Conservation (phyloP, 345 rosid species). For the Punica granatum region DNA sequence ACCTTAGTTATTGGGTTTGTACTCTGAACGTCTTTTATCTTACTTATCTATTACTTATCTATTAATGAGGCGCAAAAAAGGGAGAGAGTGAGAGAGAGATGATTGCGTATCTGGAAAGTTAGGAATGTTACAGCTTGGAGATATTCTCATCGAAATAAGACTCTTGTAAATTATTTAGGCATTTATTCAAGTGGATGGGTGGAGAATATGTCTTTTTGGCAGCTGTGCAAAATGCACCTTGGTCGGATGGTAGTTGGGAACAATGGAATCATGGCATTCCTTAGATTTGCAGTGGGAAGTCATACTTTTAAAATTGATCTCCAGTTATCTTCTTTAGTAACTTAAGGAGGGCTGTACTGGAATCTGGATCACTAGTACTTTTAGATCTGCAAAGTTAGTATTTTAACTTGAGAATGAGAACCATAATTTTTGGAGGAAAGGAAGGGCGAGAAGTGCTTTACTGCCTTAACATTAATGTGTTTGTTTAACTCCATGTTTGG, state of each 20-base stretch:
- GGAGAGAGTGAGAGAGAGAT: too few relatives aligned
- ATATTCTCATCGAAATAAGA: too few relatives aligned
- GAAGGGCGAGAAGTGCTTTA: not conserved
- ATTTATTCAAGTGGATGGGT: not conserved
- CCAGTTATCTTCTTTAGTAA: not conserved
- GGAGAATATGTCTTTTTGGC: not conserved
- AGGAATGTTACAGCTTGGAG: too few relatives aligned
- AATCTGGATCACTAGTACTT: not conserved
- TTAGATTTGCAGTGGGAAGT: not conserved
- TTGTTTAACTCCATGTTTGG: not conserved
- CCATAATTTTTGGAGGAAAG: not conserved
- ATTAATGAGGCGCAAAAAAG: too few relatives aligned
- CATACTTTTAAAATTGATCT: not conserved
- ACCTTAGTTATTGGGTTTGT: conserved; percentile 74
- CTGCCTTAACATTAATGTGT: not conserved
- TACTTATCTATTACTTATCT: too few relatives aligned
- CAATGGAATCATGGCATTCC: not conserved
- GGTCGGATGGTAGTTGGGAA: not conserved
- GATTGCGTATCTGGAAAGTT: too few relatives aligned
- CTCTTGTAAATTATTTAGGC: not conserved
- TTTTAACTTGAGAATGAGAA: not conserved
- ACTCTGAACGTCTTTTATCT: not conserved
- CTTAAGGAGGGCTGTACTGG: too few relatives aligned
- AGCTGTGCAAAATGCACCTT: not conserved
- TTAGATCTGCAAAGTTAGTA: not conserved